phyloP scores from a whole-genome alignment of 306 rosid genomes.

The Oxytropis ochrocephala region DNA sequence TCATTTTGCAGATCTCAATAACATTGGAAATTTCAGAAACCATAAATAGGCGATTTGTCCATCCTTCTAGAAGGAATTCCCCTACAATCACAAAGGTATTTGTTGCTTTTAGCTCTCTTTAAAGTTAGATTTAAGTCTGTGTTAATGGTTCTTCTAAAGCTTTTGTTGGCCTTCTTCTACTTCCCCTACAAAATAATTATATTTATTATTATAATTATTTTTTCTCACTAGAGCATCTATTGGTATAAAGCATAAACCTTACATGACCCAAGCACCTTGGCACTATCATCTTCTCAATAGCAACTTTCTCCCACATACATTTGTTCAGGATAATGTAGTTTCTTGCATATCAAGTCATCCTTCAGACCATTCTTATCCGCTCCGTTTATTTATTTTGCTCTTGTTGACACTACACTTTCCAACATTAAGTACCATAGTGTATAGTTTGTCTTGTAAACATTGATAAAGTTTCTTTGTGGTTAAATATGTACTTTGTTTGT shows the following conservation, averaged over 20 bases:
- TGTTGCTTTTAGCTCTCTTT: slow-evolving; percentile 4
- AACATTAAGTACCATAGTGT: not conserved
- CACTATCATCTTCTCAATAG: not conserved
- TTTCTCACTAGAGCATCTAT: not conserved
- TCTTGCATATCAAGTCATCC: not conserved
- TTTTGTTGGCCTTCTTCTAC: too few relatives aligned
- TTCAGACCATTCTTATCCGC: not conserved
- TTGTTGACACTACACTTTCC: not conserved
- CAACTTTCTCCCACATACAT: too few relatives aligned
- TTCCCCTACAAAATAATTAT: too few relatives aligned
- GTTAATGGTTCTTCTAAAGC: too few relatives aligned
- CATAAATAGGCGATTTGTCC: slow-evolving; percentile 63
- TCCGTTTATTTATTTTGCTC: not conserved
- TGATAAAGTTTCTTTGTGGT: not conserved
- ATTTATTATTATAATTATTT: too few relatives aligned
- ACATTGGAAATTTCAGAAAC: slow-evolving; percentile 94
- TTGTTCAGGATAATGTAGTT: too few relatives aligned
- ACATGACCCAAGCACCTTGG: not conserved
- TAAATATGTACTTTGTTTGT: not conserved
- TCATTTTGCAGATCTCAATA: slow-evolving; percentile 54
- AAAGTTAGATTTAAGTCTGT: not conserved
- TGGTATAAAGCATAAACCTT: not conserved
- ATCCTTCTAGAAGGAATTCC: slow-evolving; percentile 88
- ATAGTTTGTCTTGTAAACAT: not conserved
- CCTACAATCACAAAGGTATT: slow-evolving; percentile 91